Evolutionary conservation across 2,329 filamentous ascomycete species (phyloP).

Genomic region (Xylariaceae sp.): DNA sequence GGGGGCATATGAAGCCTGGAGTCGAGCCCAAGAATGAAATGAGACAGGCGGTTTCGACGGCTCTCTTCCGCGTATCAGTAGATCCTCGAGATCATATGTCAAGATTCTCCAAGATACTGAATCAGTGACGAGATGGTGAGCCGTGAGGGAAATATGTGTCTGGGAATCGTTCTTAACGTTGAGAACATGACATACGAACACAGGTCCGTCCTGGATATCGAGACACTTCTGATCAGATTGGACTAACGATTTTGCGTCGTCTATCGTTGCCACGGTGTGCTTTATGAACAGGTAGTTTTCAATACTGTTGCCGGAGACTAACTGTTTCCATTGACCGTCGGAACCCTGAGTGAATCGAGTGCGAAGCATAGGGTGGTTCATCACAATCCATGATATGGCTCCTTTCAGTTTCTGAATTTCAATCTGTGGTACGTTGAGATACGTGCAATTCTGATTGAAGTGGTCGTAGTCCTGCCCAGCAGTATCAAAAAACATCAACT

Average conservation of each 20-base stretch:
- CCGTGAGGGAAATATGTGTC: conserved; percentile 2
- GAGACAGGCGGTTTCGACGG: conserved; percentile 1
- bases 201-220: conserved; percentile 8
- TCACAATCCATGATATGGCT: conserved; percentile 7
- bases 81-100: conserved; percentile 2
- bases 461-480: conserved; percentile 32
- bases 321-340: conserved; percentile 5
- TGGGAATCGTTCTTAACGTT: neutral
- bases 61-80: neutral
- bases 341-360: conserved; percentile 3
- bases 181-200: conserved; percentile 1
- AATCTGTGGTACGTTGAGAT: neutral
- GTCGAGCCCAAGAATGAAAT: conserved; percentile 8
- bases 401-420: neutral
- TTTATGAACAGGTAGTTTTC: conserved; percentile 1
- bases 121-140: conserved; percentile 13
- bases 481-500: conserved; percentile 38
- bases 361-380: conserved; percentile 13
- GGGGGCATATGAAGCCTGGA: conserved; percentile 7
- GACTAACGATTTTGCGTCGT: conserved; percentile 3
- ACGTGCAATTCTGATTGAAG: conserved; percentile 10
- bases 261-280: neutral
- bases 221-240: conserved; percentile 4
- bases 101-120: conserved; percentile 10
- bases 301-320: neutral